Percentiles rank a stretch among this genome's conserved stretches.
phyloP scores from a whole-genome alignment of 371 early-diverging fungal species.

The Smittium culicis region DNA sequence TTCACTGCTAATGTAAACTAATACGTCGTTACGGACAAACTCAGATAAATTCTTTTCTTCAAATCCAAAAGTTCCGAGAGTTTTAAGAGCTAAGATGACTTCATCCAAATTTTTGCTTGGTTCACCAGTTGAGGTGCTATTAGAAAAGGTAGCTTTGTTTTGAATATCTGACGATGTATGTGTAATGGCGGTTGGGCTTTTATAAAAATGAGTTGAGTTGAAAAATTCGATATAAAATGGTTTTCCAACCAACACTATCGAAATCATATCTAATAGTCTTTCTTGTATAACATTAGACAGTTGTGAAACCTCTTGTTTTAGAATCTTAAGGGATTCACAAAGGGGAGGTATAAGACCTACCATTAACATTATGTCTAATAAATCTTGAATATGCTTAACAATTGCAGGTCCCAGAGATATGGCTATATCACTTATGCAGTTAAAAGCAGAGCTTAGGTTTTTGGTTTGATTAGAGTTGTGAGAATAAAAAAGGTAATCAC shows the following conservation, averaged over 20 bases:
- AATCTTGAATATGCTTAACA: conserved; percentile 69
- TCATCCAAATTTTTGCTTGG: conserved; percentile 39
- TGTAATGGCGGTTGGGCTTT: not conserved
- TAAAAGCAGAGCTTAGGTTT: conserved; percentile 50
- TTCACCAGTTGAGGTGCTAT: conserved; percentile 24
- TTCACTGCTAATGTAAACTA: conserved; percentile 75
- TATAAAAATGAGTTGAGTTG: not conserved
- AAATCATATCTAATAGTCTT: conserved; percentile 75
- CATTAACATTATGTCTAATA: conserved; percentile 83
- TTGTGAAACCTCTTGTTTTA: conserved; percentile 69
- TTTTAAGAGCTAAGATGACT: conserved; percentile 72
- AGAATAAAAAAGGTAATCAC: conserved; percentile 46
- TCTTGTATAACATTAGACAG: conserved; percentile 79
- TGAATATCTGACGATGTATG: not conserved
- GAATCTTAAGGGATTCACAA: conserved; percentile 60
- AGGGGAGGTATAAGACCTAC: conserved; percentile 72
- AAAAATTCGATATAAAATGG: conserved; percentile 45
- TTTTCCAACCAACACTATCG: conserved; percentile 68
- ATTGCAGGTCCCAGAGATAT: conserved; percentile 78
- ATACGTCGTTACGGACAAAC: conserved; percentile 75
- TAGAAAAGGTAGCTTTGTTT: not conserved
- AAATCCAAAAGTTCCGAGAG: conserved; percentile 81
- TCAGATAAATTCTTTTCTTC: conserved; percentile 70
- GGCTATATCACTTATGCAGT: conserved; percentile 79
- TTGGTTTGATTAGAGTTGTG: conserved; percentile 40